These are phyloP conservation scores for Leccinum solheimii DNA, from an alignment of 1,284 basidiomycete genomes.

Conservation along the genomic window DNA sequence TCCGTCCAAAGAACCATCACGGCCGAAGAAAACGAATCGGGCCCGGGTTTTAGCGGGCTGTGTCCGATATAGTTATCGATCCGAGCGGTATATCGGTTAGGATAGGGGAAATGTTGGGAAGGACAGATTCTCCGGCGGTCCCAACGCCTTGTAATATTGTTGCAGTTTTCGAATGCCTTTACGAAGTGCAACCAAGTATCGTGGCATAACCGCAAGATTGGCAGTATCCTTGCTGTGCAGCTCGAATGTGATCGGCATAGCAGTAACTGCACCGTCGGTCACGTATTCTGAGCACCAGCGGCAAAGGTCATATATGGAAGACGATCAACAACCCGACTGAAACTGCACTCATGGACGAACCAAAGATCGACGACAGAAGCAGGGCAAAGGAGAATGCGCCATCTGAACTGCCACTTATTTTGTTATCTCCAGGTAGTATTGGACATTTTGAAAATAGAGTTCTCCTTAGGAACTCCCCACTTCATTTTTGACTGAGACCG, in stretches of 20 bases:
- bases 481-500: too few relatives aligned
- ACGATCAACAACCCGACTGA: neutral
- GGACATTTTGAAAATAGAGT: neutral
- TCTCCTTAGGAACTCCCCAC: neutral
- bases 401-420: neutral
- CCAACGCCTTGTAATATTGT: too few relatives aligned
- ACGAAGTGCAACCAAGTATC: too few relatives aligned
- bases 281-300: neutral
- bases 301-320: neutral
- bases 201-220: too few relatives aligned
- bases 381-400: neutral
- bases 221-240: too few relatives aligned
- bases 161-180: too few relatives aligned
- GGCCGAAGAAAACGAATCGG: neutral
- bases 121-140: too few relatives aligned
- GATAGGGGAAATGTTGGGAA: too few relatives aligned
- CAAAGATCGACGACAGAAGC: neutral
- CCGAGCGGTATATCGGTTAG: too few relatives aligned
- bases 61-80: neutral
- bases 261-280: neutral
- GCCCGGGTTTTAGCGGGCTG: neutral
- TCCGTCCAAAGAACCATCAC: neutral
- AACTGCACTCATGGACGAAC: neutral
- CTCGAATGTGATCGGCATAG: neutral
- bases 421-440: neutral